Evolutionary conservation across 202 grass and related monocot genomes (phyloP).

Genomic region (Setaria viridis): DNA sequence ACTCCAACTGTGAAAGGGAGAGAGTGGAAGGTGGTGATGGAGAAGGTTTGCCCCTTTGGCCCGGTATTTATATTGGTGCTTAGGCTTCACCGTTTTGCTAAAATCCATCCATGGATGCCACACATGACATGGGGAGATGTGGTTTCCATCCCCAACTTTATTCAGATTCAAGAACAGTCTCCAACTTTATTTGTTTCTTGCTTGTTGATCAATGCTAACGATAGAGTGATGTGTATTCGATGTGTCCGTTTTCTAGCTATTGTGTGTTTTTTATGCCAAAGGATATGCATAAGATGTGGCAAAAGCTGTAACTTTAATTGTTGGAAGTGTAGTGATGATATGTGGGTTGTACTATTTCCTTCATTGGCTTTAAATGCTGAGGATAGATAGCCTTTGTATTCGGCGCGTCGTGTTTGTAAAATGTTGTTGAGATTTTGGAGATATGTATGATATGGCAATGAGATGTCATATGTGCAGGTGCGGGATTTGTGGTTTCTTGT

Average conservation of each 20-base stretch:
- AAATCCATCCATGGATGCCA: background rate
- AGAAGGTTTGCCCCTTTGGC: constrained; percentile 25
- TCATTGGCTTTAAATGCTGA: background rate
- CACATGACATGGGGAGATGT: background rate
- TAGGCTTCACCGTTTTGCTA: constrained; percentile 18
- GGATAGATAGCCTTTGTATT: background rate
- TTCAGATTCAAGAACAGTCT: background rate
- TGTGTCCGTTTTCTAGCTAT: background rate
- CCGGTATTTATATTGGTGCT: constrained; percentile 31
- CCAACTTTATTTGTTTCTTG: background rate
- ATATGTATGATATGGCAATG: background rate
- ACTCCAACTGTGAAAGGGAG: constrained; percentile 30
- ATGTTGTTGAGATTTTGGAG: background rate
- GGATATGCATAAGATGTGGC: background rate
- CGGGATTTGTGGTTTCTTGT: too few relatives aligned
- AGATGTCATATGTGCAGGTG: background rate
- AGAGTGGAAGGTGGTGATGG: background rate
- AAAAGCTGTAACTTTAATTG: background rate
- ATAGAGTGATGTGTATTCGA: background rate
- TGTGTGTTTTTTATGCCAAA: background rate
- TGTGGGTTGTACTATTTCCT: background rate
- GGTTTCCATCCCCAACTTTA: background rate
- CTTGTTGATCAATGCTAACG: background rate
- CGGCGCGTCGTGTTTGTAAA: background rate
- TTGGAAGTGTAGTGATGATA: background rate